Conservation (phyloP, 2,329 filamentous ascomycete species). For the Hymenoscyphus infarciens region DNA sequence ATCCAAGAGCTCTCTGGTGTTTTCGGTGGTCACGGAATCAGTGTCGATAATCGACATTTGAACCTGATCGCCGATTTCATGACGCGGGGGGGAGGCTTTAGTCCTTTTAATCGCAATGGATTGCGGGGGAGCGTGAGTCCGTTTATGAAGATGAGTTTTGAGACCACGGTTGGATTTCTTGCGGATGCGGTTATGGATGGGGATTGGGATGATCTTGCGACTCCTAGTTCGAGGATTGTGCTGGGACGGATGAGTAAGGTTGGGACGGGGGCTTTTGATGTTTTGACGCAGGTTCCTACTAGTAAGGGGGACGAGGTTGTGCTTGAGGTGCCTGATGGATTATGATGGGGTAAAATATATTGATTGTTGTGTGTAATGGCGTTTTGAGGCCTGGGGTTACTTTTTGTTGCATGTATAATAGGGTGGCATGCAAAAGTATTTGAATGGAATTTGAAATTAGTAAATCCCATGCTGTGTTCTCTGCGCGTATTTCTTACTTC, state of each 20-base stretch:
- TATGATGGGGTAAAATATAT: not conserved
- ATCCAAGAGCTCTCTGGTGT: constrained; percentile 81
- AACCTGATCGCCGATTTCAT: constrained; percentile 97
- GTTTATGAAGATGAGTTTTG: constrained; percentile 99
- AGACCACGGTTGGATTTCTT: constrained; percentile 92
- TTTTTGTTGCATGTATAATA: constrained; percentile 1
- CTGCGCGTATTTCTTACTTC: not conserved
- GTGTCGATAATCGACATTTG: constrained; percentile 85
- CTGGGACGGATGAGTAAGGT: constrained; percentile 77
- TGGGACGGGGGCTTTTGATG: constrained; percentile 89
- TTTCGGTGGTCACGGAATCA: constrained; percentile 87
- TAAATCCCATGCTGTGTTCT: not conserved
- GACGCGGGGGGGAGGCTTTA: constrained; percentile 89
- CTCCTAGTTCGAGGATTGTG: constrained; percentile 84
- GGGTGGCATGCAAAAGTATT: not conserved
- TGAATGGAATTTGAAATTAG: not conserved
- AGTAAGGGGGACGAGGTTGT: constrained; percentile 3
- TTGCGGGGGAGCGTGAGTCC: constrained; percentile 80
- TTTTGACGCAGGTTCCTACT: constrained; percentile 1
- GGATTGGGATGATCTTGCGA: constrained; percentile 83
- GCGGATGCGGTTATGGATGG: constrained; percentile 87
- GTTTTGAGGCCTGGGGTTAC: not conserved
- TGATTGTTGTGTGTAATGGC: not conserved
- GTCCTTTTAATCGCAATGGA: constrained; percentile 88
- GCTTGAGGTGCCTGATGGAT: not conserved